phyloP scores from a whole-genome alignment of 2,329 filamentous ascomycete genomes.

The Sarocladium strictum region DNA sequence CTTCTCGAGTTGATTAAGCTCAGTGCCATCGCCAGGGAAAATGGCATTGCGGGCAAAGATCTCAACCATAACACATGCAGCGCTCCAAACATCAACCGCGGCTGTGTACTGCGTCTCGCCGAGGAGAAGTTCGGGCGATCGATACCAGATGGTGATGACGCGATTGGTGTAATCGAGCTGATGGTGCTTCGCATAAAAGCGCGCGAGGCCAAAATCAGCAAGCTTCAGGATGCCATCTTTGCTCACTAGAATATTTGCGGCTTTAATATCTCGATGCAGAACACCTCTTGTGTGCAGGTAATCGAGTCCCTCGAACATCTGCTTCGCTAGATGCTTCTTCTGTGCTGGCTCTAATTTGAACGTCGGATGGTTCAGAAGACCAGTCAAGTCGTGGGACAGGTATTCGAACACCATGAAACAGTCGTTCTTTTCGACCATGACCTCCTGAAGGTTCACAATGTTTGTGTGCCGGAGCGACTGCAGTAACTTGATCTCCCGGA shows the following conservation, averaged over 20 bases:
- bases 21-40: conserved; percentile 92
- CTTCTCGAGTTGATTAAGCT: conserved; percentile 92
- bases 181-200: conserved; percentile 90
- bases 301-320: conserved; percentile 88
- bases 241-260: conserved; percentile 93
- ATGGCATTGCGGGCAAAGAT: conserved; percentile 93
- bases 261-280: conserved; percentile 95
- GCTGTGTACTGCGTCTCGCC: conserved; percentile 88
- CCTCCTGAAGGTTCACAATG: conserved; percentile 77
- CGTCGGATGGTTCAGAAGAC: conserved; percentile 86
- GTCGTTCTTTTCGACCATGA: conserved; percentile 98
- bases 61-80: conserved; percentile 92
- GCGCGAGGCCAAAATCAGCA: conserved; percentile 91
- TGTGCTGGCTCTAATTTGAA: conserved; percentile 81
- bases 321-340: conserved; percentile 87
- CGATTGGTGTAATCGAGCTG: conserved; percentile 96
- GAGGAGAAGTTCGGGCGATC: conserved; percentile 81
- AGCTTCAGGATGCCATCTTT: conserved; percentile 84
- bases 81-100: conserved; percentile 93
- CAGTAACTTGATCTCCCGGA: conserved; percentile 86
- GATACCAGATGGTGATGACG: conserved; percentile 98
- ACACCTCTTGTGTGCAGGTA: conserved; percentile 93
- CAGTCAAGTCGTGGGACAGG: conserved; percentile 90
- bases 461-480: conserved; percentile 79
- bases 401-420: conserved; percentile 99